Evolutionary conservation across 108 stramenopile species (phyloP).

Genomic region (Epithemia pelagica): DNA sequence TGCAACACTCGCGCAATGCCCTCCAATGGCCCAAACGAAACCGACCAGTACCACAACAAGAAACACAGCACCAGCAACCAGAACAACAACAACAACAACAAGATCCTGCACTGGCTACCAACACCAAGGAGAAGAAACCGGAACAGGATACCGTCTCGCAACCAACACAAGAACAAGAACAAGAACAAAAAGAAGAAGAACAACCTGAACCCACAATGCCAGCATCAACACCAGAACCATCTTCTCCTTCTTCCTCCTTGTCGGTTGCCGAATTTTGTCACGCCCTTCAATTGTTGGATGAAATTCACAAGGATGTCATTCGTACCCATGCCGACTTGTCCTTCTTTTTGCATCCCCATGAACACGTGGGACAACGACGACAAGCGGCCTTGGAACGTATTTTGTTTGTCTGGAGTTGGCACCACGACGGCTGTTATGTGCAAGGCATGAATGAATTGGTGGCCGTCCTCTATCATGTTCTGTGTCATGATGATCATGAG

Average conservation of each 20-base stretch:
- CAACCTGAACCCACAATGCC: too few species aligned
- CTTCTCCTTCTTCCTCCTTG: too few species aligned
- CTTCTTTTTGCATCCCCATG: constrained; percentile 75
- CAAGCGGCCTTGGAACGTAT: constrained; percentile 87
- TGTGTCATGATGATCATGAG: constrained; percentile 72
- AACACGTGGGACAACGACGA: constrained; percentile 60
- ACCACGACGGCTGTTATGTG: constrained; percentile 93
- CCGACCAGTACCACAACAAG: not conserved
- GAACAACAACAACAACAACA: not conserved
- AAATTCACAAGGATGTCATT: constrained; percentile 86
- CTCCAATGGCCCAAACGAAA: not conserved
- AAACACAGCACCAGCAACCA: not conserved
- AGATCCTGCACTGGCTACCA: not conserved
- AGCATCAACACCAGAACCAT: too few species aligned
- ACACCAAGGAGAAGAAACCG: not conserved
- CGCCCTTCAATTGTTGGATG: constrained; percentile 41
- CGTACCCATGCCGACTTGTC: constrained; percentile 79
- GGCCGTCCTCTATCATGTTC: constrained; percentile 86
- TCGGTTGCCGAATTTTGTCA: not conserved
- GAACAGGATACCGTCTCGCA: constrained; percentile 4
- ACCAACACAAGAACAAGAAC: not conserved
- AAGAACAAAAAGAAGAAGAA: not conserved
- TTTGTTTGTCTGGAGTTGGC: constrained; percentile 89
- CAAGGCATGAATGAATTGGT: constrained; percentile 99
- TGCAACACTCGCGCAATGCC: not conserved